Percentiles rank a stretch among this genome's conserved stretches.
Evolutionary conservation across 78 protist species (phyloP).

Genomic region (Monocercomonoides exilis): DNA sequence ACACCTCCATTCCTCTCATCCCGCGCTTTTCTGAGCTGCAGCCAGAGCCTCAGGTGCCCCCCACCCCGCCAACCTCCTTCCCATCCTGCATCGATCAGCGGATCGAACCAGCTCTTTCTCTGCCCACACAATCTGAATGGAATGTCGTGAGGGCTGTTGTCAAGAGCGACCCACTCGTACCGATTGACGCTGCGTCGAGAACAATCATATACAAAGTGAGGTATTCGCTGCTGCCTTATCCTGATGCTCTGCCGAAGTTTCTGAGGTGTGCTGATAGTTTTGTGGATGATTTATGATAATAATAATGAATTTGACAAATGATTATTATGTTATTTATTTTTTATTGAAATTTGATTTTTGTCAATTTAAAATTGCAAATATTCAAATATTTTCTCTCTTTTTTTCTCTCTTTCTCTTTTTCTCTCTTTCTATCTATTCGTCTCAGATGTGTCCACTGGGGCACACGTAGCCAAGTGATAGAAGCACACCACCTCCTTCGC

Average conservation of each 20-base stretch:
- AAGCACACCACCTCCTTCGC: slow-evolving; percentile 26
- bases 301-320: no score
- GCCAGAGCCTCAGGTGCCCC: background rate
- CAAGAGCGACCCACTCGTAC: background rate
- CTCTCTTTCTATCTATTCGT: no score
- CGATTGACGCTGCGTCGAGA: background rate
- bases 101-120: background rate
- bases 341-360: no score
- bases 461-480: slow-evolving; percentile 47
- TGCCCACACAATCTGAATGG: background rate
- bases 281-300: no score
- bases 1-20: background rate
- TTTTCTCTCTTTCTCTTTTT: no score
- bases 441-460: slow-evolving; percentile 67
- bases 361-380: no score
- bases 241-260: slow-evolving; percentile 63
- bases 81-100: background rate
- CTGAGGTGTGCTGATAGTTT: no score
- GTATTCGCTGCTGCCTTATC: background rate
- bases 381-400: no score
- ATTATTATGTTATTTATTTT: no score
- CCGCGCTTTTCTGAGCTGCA: background rate
- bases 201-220: background rate
- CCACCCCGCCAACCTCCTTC: background rate
- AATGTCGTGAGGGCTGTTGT: background rate